phyloP scores from a whole-genome alignment of 805 yeast species.

The Metschnikowia drakensbergensis region DNA sequence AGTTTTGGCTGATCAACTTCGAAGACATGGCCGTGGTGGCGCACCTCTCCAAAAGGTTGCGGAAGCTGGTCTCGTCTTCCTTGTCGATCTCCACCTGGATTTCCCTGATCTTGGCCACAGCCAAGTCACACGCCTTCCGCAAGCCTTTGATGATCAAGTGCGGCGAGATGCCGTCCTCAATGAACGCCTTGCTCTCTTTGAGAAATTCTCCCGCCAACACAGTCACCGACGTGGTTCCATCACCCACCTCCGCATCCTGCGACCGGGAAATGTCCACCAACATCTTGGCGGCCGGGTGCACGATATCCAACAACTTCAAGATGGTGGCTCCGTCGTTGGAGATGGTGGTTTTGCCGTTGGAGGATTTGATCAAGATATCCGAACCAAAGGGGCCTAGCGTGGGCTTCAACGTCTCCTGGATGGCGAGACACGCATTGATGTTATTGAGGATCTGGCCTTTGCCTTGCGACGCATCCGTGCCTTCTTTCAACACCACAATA shows the following conservation, averaged over 20 bases:
- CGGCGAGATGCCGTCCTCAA: conserved; percentile 94
- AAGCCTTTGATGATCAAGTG: conserved; percentile 85
- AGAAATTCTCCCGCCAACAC: conserved; percentile 91
- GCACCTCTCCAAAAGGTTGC: conserved; percentile 80
- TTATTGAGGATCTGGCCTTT: conserved; percentile 92
- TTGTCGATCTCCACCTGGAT: conserved; percentile 66
- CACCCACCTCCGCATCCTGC: conserved; percentile 98
- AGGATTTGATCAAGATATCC: conserved; percentile 83
- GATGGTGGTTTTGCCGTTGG: conserved; percentile 84
- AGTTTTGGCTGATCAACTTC: conserved; percentile 81
- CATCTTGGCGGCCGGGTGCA: conserved; percentile 97
- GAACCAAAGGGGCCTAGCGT: conserved; percentile 98
- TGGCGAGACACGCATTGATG: conserved; percentile 95
- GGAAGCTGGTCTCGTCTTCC: conserved; percentile 50
- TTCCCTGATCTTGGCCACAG: conserved; percentile 68
- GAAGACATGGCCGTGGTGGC: conserved; percentile 98
- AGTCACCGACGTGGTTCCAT: conserved; percentile 96
- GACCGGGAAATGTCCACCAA: conserved; percentile 91
- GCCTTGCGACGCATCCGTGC: conserved; percentile 96
- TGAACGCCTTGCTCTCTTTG: conserved; percentile 83
- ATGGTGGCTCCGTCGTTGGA: conserved; percentile 99
- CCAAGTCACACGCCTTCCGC: conserved; percentile 74
- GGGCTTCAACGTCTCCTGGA: conserved; percentile 91
- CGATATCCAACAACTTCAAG: conserved; percentile 84
- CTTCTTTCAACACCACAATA: conserved; percentile 96